phyloP scores from a whole-genome alignment of 495 filamentous ascomycete species.

The Hypomontagnella submonticulosa region DNA sequence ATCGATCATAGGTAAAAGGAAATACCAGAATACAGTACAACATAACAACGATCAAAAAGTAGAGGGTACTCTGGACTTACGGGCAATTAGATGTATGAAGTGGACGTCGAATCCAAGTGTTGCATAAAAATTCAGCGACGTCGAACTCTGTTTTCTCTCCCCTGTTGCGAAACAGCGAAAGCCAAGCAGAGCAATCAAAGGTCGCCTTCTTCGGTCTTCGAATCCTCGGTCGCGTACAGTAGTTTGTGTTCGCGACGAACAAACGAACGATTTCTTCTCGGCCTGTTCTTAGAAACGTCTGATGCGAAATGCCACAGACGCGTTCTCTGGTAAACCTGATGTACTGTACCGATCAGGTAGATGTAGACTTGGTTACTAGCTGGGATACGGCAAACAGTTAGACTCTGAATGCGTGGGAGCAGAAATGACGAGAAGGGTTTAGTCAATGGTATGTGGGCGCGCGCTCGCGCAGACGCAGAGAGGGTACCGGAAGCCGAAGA shows the following conservation, averaged over 20 bases:
- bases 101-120: background rate
- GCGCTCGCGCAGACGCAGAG: conserved; percentile 21
- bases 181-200: conserved; percentile 24
- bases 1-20: conserved; percentile 17
- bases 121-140: conserved; percentile 35
- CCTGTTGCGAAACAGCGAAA: conserved; percentile 20
- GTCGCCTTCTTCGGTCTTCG: conserved; percentile 8
- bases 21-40: conserved; percentile 28
- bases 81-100: conserved; percentile 22
- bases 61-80: conserved; percentile 42
- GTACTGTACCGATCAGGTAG: conserved; percentile 10
- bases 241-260: conserved; percentile 22
- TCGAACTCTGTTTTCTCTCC: conserved; percentile 30
- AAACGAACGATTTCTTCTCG: too few species aligned
- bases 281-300: too few species aligned
- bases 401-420: conserved; percentile 14
- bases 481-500: conserved; percentile 30
- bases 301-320: conserved; percentile 30
- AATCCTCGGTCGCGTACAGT: conserved; percentile 35
- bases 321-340: conserved; percentile 10
- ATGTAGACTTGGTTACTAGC: conserved; percentile 16
- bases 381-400: conserved; percentile 25
- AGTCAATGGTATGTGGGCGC: conserved; percentile 29
- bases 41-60: conserved; percentile 21
- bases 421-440: conserved; percentile 39